Evolutionary conservation across 768 basidiomycete species (phyloP).

Genomic region (Obba rivulosa): DNA sequence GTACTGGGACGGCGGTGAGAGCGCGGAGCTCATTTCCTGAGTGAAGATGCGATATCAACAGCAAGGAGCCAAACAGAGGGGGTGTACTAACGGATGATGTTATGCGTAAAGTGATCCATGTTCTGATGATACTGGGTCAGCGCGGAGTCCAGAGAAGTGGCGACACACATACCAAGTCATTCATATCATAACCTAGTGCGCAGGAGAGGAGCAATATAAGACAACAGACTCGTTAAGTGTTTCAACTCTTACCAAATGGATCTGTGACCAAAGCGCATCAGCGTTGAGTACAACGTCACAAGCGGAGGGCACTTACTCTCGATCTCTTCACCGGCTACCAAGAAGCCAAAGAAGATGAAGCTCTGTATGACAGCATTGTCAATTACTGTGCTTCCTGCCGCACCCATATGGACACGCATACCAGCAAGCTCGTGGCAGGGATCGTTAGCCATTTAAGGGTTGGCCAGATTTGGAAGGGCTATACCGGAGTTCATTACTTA

Average conservation of each 20-base stretch:
- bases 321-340: slow-evolving; percentile 71
- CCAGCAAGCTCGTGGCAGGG: slow-evolving; percentile 50
- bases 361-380: slow-evolving; percentile 29
- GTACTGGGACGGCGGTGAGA: slow-evolving; percentile 53
- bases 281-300: slow-evolving; percentile 3
- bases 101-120: slow-evolving; percentile 66
- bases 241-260: slow-evolving; percentile 36
- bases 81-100: slow-evolving; percentile 51
- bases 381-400: too few species aligned
- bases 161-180: slow-evolving; percentile 50
- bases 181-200: slow-evolving; percentile 56
- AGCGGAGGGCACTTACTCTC: slow-evolving; percentile 47
- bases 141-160: not conserved
- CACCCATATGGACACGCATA: slow-evolving; percentile 22
- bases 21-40: slow-evolving; percentile 58
- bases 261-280: slow-evolving; percentile 23
- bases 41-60: slow-evolving; percentile 4
- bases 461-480: slow-evolving; percentile 64
- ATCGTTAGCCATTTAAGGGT: slow-evolving; percentile 58
- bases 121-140: slow-evolving; percentile 33
- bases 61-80: not conserved
- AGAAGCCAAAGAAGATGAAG: slow-evolving; percentile 71
- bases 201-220: not conserved
- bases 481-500: slow-evolving; percentile 5
- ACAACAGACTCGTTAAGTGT: not conserved